Evolutionary conservation across 768 basidiomycete genomes (phyloP), one percentile per base, ranked within the genome.

Genomic region (Russula olivacea): DNA sequence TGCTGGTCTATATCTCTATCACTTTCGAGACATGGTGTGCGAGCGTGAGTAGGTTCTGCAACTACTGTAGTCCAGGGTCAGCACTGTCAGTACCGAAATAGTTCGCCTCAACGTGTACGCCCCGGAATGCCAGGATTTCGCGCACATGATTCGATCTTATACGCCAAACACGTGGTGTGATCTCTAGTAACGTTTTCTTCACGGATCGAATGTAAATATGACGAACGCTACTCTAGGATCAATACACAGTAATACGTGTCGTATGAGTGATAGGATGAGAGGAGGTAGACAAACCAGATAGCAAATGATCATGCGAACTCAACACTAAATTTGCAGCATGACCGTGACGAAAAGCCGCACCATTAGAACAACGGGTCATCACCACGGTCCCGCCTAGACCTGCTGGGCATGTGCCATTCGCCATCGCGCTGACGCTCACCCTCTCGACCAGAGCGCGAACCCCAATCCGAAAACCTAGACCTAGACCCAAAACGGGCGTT

Each of bases 251-350:
- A 14, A 8, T 53, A 43, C 45, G 54, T 55, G 54, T 55, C 62
- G 51, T 64, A 23, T 28, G 10, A 58, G 52, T 60, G 48, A 65
- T 17, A 30, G 23, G 47, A 14, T 47, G 55, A 30, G 38, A 47
- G 34, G 30, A 52, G 15, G 30, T 21, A 28, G 21, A 43, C 36
- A 21, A n/a, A 21, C 43, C 12, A 10, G 51, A 15, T 38, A 34
- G 12, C 23, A 15, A 34, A 41, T 6, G 3, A 60, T 61, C 59
- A 66, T 36, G 58, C 6, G 43, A 47, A 53, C 19, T 17, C 11
- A 60, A 64, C 15, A 11, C 30, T 66, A 66, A 47, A 23, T 48
- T 58, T 23, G 19, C 14, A 12, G 5, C 28, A 55, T 34, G 11
- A 21, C 36, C 6, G 21, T 8, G 1, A 12, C 30, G 17, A 28